Evolutionary conservation across 352 stramenopile species (phyloP).

Genomic region (Globisporangium mamillatum): DNA sequence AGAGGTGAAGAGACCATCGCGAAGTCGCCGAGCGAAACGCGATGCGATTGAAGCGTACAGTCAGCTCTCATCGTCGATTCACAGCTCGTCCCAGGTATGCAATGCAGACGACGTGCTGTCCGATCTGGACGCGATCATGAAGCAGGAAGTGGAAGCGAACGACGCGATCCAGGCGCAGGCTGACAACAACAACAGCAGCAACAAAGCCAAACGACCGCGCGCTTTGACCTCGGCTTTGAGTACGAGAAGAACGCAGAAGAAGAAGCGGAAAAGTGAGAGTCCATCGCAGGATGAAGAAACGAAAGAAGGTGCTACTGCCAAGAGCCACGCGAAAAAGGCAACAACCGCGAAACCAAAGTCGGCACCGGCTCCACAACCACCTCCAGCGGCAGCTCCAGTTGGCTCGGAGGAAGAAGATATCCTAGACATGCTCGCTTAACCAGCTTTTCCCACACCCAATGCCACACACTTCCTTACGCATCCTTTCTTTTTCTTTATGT

Average conservation of each 20-base stretch:
- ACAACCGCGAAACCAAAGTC: background rate
- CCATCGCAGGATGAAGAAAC: background rate
- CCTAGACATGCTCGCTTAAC: constrained; percentile 41
- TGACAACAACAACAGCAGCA: background rate
- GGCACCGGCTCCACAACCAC: background rate
- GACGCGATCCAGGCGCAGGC: constrained; percentile 3
- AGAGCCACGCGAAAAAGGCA: background rate
- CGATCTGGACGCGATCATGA: constrained; percentile 45
- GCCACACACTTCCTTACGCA: background rate
- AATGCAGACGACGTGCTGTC: constrained; percentile 39
- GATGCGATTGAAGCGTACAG: constrained; percentile 36
- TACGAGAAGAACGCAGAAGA: background rate
- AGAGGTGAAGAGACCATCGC: constrained; percentile 3
- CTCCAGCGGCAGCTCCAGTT: background rate
- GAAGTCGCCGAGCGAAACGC: constrained; percentile 14
- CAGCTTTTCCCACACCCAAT: background rate
- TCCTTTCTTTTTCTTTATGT: background rate
- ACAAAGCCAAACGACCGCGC: constrained; percentile 1
- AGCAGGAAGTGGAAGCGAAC: constrained; percentile 29
- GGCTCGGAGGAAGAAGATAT: constrained; percentile 58
- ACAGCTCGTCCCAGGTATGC: constrained; percentile 31
- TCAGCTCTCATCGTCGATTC: constrained; percentile 26
- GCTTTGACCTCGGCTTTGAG: background rate
- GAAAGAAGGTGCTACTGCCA: background rate
- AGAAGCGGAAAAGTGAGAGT: constrained; percentile 6